Conservation (phyloP, 495 filamentous ascomycete species). For the Neurospora sp. region DNA sequence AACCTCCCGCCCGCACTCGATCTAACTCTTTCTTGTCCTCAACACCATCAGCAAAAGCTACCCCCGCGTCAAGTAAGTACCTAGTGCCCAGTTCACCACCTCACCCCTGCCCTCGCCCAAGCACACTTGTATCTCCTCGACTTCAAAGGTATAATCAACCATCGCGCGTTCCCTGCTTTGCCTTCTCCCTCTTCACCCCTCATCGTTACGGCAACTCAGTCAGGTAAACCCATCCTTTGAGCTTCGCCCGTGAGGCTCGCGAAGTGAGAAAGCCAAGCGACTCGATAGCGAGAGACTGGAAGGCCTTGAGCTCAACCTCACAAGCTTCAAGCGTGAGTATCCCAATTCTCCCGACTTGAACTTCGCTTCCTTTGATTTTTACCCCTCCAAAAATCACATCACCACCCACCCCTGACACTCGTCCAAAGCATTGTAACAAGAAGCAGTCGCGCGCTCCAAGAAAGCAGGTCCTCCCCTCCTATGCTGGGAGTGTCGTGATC, state of each 20-base stretch:
- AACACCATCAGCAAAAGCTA: neutral
- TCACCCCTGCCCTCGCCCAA: neutral
- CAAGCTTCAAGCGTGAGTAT: neutral
- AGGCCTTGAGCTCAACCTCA: neutral
- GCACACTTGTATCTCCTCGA: neutral
- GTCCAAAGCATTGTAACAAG: neutral
- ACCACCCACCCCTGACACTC: neutral
- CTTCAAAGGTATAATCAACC: neutral
- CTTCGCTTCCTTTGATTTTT: neutral
- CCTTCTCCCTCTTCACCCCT: neutral
- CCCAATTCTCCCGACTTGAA: neutral
- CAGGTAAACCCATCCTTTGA: neutral
- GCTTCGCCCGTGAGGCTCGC: neutral
- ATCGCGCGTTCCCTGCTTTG: neutral
- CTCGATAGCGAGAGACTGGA: neutral
- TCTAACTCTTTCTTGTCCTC: neutral
- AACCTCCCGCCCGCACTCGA: neutral
- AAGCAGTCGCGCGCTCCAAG: neutral
- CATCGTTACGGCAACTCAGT: neutral
- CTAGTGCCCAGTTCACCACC: neutral
- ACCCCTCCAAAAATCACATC: neutral
- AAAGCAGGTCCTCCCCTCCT: neutral
- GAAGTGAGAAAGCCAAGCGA: neutral
- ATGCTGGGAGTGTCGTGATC: neutral
- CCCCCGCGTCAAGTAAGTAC: neutral